Evolutionary conservation across 441 rosid species (phyloP).

Genomic region (Sinapis alba): DNA sequence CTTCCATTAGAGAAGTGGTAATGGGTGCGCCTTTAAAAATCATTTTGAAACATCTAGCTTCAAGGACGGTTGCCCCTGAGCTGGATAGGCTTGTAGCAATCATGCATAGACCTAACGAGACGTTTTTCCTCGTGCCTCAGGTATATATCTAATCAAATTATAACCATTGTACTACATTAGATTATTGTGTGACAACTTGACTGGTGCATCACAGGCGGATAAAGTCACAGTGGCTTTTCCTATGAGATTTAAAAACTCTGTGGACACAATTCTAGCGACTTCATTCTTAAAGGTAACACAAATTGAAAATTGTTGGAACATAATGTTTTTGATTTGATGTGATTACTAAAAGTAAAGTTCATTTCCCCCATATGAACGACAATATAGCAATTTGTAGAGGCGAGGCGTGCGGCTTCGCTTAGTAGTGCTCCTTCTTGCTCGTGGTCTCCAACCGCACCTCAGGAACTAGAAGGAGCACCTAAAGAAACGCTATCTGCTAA

Average conservation of each 20-base stretch:
- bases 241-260: slow-evolving; percentile 89
- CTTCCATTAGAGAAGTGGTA: slow-evolving; percentile 90
- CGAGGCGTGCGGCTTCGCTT: slow-evolving; percentile 81
- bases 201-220: slow-evolving; percentile 60
- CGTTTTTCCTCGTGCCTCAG: slow-evolving; percentile 85
- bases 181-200: not conserved
- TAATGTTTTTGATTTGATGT: not conserved
- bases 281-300: slow-evolving; percentile 82
- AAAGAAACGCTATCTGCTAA: slow-evolving; percentile 75
- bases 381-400: slow-evolving; percentile 86
- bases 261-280: slow-evolving; percentile 80
- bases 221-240: slow-evolving; percentile 86
- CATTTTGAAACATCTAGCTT: slow-evolving; percentile 73
- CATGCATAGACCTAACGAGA: slow-evolving; percentile 92
- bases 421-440: slow-evolving; percentile 84
- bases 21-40: slow-evolving; percentile 88
- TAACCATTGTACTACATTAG: slow-evolving; percentile 2
- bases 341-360: not conserved
- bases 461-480: slow-evolving; percentile 73
- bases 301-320: not conserved
- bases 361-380: not conserved
- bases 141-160: slow-evolving; percentile 36
- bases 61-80: slow-evolving; percentile 68
- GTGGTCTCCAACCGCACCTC: slow-evolving; percentile 82
- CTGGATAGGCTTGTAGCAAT: slow-evolving; percentile 69